Base-by-base conservation (phyloP, 2,329 filamentous ascomycete genomes). In the Fusarium musae region DNA sequence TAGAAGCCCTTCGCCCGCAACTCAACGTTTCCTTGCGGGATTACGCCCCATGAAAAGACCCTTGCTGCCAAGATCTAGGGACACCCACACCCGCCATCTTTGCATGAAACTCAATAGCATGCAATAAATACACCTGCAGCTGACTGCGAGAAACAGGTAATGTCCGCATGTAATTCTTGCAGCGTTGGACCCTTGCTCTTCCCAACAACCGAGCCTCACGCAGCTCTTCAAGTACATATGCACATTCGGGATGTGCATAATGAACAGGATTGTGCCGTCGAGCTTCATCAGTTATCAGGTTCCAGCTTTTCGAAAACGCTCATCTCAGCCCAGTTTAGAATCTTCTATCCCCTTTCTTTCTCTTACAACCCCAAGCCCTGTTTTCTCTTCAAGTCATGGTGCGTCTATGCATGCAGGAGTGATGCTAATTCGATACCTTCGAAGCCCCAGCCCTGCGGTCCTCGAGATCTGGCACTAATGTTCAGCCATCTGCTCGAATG, bases 51-150 rank as follows among this genome's bases (percentile, higher is more conserved):
- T 37, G 17, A 23, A 42, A 46, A 46, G 56, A 65, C 57, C 71
- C 71, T 74, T 72, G 71, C 50, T 70, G 59, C 47, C 52, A 69
- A 69, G 69, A 53, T 12, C 54, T n/a, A 63, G 52, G 57, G 63
- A 71, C 73, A 73, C 60, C 59, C 72, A 75, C 73, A 75, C 61
- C 50, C 59, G 34, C 42, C 62, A 58, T 36, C 34, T 40, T 40
- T 49, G 59, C 50, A 60, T 61, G 50, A 37, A 53, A 47, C 50
- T 44, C 21, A 30, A 46, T 13, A 15, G 36, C 46, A 12, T 57
- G 47, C 47, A 50, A 68, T 39, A 74, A 74, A 65, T 52, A 50
- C n/a, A 15, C 19, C 28, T 43, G 26, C 58, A 60, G 13, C 42
- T 23, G 9, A 6, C 13, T 34, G 39, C 21, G 17, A 17, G 30